Evolutionary conservation across 768 basidiomycete genomes (phyloP).

Genomic region (Agrocybe praecox): DNA sequence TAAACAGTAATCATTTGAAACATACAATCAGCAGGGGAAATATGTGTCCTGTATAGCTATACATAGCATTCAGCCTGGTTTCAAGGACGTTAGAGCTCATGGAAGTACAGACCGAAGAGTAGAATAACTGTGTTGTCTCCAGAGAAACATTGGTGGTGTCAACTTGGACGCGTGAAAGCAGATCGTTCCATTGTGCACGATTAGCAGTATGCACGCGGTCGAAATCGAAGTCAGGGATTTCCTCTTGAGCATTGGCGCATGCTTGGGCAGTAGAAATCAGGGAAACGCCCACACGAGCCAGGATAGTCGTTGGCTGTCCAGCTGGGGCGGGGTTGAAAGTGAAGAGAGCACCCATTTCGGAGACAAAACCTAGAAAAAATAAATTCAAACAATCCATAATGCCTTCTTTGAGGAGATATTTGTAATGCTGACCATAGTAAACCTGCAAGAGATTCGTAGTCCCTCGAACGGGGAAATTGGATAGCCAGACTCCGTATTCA

Average conservation of each 20-base stretch:
- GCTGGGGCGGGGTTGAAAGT: constrained; percentile 48
- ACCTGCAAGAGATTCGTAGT: constrained; percentile 48
- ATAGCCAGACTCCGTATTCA: constrained; percentile 59
- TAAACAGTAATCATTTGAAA: neutral
- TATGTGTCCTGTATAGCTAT: constrained; percentile 61
- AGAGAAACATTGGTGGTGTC: constrained; percentile 46
- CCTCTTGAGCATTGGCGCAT: constrained; percentile 59
- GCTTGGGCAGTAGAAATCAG: constrained; percentile 64
- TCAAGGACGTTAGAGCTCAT: neutral
- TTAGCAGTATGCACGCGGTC: constrained; percentile 44
- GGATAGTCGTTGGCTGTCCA: constrained; percentile 41
- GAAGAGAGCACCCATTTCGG: constrained; percentile 55
- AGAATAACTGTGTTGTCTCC: constrained; percentile 58
- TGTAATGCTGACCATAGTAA: constrained; percentile 42
- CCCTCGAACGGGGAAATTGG: constrained; percentile 48
- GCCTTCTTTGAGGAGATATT: neutral
- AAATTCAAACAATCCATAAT: neutral
- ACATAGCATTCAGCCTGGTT: neutral
- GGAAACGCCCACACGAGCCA: constrained; percentile 66
- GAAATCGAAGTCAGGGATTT: constrained; percentile 62
- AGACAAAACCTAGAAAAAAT: constrained; percentile 39
- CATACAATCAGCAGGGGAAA: constrained; percentile 67
- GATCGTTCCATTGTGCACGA: constrained; percentile 56
- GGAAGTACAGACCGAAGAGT: constrained; percentile 49
- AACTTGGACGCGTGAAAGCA: constrained; percentile 56